phyloP scores from a whole-genome alignment of 495 filamentous ascomycete species.

The Aspergillus sclerotioniger region DNA sequence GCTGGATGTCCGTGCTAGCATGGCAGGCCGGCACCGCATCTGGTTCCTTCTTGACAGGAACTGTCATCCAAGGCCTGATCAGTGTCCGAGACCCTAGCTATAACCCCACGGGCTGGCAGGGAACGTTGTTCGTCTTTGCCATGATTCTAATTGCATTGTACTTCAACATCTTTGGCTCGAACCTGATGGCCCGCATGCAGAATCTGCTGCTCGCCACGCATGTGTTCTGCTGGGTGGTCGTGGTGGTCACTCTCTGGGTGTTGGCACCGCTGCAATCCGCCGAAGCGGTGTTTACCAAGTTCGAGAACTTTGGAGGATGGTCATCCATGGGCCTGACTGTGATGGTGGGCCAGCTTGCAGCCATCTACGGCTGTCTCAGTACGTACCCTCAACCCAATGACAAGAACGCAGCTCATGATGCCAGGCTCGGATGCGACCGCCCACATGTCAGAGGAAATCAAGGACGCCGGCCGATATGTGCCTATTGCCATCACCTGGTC shows the following conservation, averaged over 20 bases:
- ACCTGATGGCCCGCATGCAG: slow-evolving; percentile 47
- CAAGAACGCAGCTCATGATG: not conserved
- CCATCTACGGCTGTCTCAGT: slow-evolving; percentile 33
- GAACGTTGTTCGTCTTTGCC: slow-evolving; percentile 44
- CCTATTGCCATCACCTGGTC: slow-evolving; percentile 31
- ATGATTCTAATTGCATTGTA: slow-evolving; percentile 29
- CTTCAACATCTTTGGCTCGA: slow-evolving; percentile 40
- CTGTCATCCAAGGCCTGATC: slow-evolving; percentile 43
- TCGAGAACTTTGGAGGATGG: slow-evolving; percentile 40
- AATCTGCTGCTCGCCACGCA: slow-evolving; percentile 47
- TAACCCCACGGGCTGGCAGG: slow-evolving; percentile 40
- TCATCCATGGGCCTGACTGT: slow-evolving; percentile 38
- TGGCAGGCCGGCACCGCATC: slow-evolving; percentile 39
- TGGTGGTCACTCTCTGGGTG: slow-evolving; percentile 39
- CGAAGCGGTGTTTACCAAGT: slow-evolving; percentile 37
- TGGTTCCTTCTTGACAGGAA: slow-evolving; percentile 34
- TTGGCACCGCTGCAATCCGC: slow-evolving; percentile 33
- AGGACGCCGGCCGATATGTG: slow-evolving; percentile 33
- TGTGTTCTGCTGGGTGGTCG: slow-evolving; percentile 43
- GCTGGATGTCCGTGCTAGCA: slow-evolving; percentile 42
- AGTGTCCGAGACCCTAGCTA: slow-evolving; percentile 30
- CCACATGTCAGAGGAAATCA: slow-evolving; percentile 43
- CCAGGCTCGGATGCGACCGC: slow-evolving; percentile 35
- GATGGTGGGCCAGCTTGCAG: slow-evolving; percentile 22
- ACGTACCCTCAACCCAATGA: not conserved